Evolutionary conservation across 805 yeast species (phyloP), one percentile per base, ranked within the genome.

Genomic region (Pichia paraexigua): DNA sequence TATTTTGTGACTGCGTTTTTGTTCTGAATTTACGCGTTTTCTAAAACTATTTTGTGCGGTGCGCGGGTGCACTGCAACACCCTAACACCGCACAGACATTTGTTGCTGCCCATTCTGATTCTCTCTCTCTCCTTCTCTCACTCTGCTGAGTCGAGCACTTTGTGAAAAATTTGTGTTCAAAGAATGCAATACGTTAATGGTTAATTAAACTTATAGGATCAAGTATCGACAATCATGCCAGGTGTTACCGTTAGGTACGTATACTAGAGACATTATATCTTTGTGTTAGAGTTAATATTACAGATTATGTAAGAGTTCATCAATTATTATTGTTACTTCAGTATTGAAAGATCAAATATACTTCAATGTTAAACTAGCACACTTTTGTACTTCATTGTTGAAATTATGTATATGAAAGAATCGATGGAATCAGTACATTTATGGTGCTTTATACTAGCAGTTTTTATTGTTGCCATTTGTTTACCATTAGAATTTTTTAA

Each of bases 181-280:
- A 28, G n/a, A 25, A 42, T 10, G 10, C 44, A 42, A 25, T 18
- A 25, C 9, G 25, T 18, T 9, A 30, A 1, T 15, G 20, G 20
- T 17, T 35, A n/a, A 35, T 35, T 17, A 5, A 35, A 35, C 13
- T n/a, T 35, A 1, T 17, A n/a, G 3, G 25, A 46, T 32, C 49
- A 45, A 46, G 43, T 44, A 50, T 35, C 43, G 43, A 50, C 44
- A 51, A 47, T 78, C 70, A 89, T 89, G 96, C 86, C 95, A 83
- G 96, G 96, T 87, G 91, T 85, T 83, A 84, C 96, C 80, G 96
- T 89, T 76, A 88, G 92, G 96, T 87, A 87, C 72, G 95, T 86
- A 61, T 17, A 39, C 13, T 11, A 39, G 20, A 35, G 20, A 35
- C 9, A 35, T 35, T 8, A 35, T n/a, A 35, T 35, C n/a, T 35